Base-by-base conservation (phyloP, 768 basidiomycete genomes). In the Amanita polypyramis region DNA sequence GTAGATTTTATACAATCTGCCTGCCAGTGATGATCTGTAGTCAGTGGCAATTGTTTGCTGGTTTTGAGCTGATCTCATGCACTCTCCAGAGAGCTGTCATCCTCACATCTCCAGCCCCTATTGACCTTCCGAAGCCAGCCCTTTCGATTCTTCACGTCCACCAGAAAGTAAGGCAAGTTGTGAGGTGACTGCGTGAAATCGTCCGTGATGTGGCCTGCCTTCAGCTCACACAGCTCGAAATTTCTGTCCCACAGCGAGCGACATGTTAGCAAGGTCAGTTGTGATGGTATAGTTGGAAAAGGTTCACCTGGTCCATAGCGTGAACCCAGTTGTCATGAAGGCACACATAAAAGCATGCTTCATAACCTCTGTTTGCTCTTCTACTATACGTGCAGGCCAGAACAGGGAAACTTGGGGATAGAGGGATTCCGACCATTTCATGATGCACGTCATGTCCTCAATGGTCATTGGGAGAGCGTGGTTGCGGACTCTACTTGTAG, bases 381-480 rank as follows among this genome's bases (percentile, higher is more conserved):
- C 9, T 10, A 12, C 3, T 3, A 5, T 11, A 10, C 9, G 3
- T 7, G 10, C 19, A 7, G 4, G 9, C 38, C 11, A 8, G 8
- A 4, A 2, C 5, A 39, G 7, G 4, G 21, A 10, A 5, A 3
- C 5, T 29, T 6, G 27, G 1, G 25, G 41, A n/a, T 56, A 62
- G 23, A 50, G 34, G 2, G n/a, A 23, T 17, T 58, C 46, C 7
- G 64, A 68, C 54, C 58, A 64, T 8, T 20, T 23, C 55, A 66
- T 60, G 15, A 62, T 37, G 20, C 39, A 47, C 19, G 52, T 21
- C 30, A 68, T 53, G 19, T 66, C 65, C 35, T 66, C 61, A 5
- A 60, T 53, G n/a, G 56, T 54, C 41, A 64, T 64, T 2, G 63
- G 62, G 17, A 61, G 55, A 0, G 63, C 65, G 51, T 70, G 65